Conservation (phyloP, 2,329 filamentous ascomycete genomes). For the Nemania bipapillata region DNA sequence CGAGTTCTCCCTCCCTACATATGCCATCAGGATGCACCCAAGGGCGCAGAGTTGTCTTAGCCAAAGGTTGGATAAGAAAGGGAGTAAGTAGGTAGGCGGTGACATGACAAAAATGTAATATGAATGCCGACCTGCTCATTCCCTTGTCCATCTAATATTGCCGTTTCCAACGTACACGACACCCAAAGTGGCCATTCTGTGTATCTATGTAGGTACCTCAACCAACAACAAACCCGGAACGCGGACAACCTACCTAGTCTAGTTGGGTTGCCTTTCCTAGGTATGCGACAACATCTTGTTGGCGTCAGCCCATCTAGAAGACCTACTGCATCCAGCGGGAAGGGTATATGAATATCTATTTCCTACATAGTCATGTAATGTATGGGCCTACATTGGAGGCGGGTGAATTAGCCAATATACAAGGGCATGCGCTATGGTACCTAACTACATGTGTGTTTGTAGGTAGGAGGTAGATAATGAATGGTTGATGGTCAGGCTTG, state of each 20-base stretch:
- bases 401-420: too few relatives aligned
- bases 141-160: neutral
- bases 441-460: too few relatives aligned
- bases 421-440: too few relatives aligned
- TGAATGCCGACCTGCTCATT: neutral
- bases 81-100: neutral
- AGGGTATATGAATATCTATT: too few relatives aligned
- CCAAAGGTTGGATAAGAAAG: neutral
- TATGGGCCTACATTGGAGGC: too few relatives aligned
- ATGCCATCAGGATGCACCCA: slow-evolving; percentile 12
- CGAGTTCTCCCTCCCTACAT: neutral
- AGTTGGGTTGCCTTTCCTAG: neutral
- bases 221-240: neutral
- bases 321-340: neutral
- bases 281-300: slow-evolving; percentile 11
- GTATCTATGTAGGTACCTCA: neutral
- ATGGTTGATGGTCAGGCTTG: neutral
- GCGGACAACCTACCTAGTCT: slow-evolving; percentile 4
- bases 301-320: slow-evolving; percentile 11
- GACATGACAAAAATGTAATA: neutral
- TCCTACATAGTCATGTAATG: too few relatives aligned
- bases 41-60: slow-evolving; percentile 18
- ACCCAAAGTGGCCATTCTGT: slow-evolving; percentile 1
- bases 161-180: neutral
- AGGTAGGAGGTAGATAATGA: neutral